A percentile compares a stretch with the other conserved stretches of the same genome.
Evolutionary conservation across 768 basidiomycete species (phyloP).

Genomic region (Agaricus subrufescens): DNA sequence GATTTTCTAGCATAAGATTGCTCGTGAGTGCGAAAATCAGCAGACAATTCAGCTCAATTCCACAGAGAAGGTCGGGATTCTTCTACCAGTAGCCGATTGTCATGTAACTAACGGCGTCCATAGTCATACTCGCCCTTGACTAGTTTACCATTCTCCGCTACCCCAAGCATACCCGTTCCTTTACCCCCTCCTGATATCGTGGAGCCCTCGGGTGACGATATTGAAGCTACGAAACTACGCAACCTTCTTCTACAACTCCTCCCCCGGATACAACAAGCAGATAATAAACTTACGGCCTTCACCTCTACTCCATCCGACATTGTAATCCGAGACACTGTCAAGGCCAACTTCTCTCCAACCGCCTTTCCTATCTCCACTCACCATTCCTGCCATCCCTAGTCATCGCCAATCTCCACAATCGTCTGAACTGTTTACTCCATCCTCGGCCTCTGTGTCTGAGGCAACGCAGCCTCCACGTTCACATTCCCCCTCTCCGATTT

Average conservation of each 20-base stretch:
- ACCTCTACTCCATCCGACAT: background rate
- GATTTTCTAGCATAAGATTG: background rate
- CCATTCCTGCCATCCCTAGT: background rate
- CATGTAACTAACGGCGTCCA: background rate
- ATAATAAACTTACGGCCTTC: background rate
- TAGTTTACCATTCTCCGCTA: background rate
- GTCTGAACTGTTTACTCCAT: background rate
- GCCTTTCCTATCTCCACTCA: background rate
- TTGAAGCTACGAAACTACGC: too few species aligned
- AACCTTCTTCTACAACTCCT: background rate
- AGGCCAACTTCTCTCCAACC: background rate
- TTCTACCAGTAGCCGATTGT: background rate
- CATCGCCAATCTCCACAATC: background rate
- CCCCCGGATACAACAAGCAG: background rate
- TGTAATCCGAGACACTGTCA: background rate
- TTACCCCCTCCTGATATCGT: background rate
- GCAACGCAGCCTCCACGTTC: background rate
- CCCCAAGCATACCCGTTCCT: background rate
- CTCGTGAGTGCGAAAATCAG: background rate
- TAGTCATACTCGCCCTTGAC: conserved; percentile 4
- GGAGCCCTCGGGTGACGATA: background rate
- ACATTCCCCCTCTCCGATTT: background rate
- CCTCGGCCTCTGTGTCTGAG: background rate
- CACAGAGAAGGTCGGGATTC: background rate
- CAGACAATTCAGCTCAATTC: background rate